Evolutionary conservation across 2,329 filamentous ascomycete species (phyloP), one percentile per base, ranked within the genome.

Genomic region (Ophiocordyceps camponoti-floridani): DNA sequence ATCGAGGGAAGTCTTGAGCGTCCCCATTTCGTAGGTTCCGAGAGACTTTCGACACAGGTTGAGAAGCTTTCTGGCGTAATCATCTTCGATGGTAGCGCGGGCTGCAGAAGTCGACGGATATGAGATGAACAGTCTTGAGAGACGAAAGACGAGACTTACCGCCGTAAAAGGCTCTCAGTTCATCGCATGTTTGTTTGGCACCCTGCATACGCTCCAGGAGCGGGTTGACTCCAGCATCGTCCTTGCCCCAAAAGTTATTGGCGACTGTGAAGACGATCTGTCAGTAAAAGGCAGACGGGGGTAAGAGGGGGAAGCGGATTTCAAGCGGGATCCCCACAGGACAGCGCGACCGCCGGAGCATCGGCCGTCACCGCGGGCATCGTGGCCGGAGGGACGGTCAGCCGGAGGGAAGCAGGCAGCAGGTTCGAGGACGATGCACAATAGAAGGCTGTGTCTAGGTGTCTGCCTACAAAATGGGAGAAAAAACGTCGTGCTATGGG

Each of bases 231-330:
- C 91, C 93, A 44, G 89, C 91, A 70, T 98, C 91, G 62, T 96
- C 89, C 70, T 94, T 96, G 51, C 91, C 91, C 91, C 91, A 98
- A 64, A 98, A 98, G 62, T 98, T 98, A 68, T 98, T 98, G 56
- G 91, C 89, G 68, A 98, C 88, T 88, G 43, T 3, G 38, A 42
- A 18, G 30, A 27, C 43, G 43, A 48, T 56, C 44, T 58, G 56
- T 27, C 12, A 43, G 19, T 16, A 30, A 11, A 4, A 30, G n/a
- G 35, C 35, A 10, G n/a, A 18, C 7, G 35, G 35, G 35, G 35
- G 35, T 38, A n/a, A 9, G n/a, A 38, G 35, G 12, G 12, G 16
- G 11, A 40, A 28, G 26, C 8, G 11, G 3, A 27, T 37, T 33
- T 4, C 41, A 43, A 23, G 35, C 11, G 35, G 40, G 42, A 27